These are phyloP conservation scores for Ogataea pini DNA, from an alignment of 805 yeast genomes.

Conservation along the genomic window DNA sequence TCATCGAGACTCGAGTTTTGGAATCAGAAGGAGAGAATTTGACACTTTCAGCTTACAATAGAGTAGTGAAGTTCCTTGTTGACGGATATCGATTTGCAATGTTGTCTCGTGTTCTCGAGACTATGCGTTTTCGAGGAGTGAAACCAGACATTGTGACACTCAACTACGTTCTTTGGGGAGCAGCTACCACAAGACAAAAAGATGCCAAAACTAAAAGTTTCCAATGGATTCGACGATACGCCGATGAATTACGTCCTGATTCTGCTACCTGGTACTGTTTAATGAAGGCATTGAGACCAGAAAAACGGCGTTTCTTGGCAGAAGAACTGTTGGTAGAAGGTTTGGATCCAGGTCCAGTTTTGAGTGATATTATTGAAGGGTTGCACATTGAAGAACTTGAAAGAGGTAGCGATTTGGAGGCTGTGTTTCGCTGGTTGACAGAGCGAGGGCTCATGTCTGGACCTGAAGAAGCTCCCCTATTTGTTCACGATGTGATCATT, in stretches of 20 bases:
- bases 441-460: not conserved
- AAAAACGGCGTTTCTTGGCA: not conserved
- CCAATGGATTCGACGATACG: not conserved
- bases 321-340: slow-evolving; percentile 6
- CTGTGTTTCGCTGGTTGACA: slow-evolving; percentile 8
- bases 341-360: slow-evolving; percentile 7
- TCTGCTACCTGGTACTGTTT: slow-evolving; percentile 13
- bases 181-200: slow-evolving; percentile 2
- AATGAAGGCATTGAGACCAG: not conserved
- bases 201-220: not conserved
- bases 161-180: slow-evolving; percentile 9
- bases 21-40: not conserved
- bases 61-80: slow-evolving; percentile 6
- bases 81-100: slow-evolving; percentile 4
- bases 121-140: slow-evolving; percentile 4
- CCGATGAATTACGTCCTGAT: slow-evolving; percentile 8
- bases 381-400: no score
- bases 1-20: not conserved
- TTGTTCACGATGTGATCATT: slow-evolving; percentile 1
- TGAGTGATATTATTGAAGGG: not conserved
- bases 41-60: slow-evolving; percentile 5
- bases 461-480: not conserved
- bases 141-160: slow-evolving; percentile 7
- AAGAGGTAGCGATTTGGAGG: slow-evolving; percentile 2
- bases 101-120: not conserved